Conservation (phyloP, 2,329 filamentous ascomycete species). For the Purpureocillium lavendulum region DNA sequence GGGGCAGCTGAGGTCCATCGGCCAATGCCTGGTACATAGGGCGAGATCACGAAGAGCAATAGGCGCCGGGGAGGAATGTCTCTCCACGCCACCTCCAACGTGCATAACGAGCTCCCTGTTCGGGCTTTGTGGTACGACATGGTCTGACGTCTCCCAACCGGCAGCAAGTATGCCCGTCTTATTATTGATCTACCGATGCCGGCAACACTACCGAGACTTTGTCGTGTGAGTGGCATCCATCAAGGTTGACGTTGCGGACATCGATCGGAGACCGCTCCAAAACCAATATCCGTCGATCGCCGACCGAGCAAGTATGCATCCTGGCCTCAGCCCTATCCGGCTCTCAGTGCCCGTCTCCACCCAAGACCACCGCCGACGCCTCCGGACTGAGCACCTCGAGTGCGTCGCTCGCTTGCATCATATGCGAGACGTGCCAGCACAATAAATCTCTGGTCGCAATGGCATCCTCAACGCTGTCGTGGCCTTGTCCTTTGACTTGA, state of each 20-base stretch:
- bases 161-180: neutral
- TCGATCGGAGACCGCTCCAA: too few relatives aligned
- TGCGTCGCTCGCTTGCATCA: neutral
- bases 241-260: neutral
- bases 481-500: slow-evolving; percentile 23
- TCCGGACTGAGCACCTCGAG: neutral
- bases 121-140: too few relatives aligned
- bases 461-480: slow-evolving; percentile 38
- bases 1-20: neutral
- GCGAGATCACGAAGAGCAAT: too few relatives aligned
- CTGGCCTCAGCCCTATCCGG: too few relatives aligned
- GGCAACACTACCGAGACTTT: neutral
- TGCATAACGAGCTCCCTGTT: too few relatives aligned
- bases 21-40: too few relatives aligned
- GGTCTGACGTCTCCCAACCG: neutral
- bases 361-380: too few relatives aligned
- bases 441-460: slow-evolving; percentile 32
- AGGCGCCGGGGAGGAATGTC: too few relatives aligned
- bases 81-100: too few relatives aligned
- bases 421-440: slow-evolving; percentile 23
- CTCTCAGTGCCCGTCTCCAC: too few relatives aligned
- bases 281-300: too few relatives aligned
- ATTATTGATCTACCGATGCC: neutral
- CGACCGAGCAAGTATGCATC: too few relatives aligned
- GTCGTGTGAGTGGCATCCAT: neutral